Conservation (phyloP, 768 basidiomycete genomes). For the Suillus ampliporus region DNA sequence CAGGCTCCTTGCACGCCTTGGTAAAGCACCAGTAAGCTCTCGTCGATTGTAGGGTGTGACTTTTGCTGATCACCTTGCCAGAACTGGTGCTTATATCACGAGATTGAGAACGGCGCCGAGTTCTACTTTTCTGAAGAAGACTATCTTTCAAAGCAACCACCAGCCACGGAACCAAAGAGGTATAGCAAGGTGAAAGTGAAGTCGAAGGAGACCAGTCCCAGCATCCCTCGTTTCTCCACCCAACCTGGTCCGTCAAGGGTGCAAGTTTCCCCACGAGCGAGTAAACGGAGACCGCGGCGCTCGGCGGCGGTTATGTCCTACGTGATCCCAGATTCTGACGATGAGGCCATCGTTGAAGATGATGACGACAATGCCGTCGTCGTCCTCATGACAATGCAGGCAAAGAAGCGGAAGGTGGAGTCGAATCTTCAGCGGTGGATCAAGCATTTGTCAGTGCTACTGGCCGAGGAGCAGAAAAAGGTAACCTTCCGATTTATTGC, state of each 20-base stretch:
- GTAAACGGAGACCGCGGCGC: slow-evolving; percentile 65
- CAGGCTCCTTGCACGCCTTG: slow-evolving; percentile 71
- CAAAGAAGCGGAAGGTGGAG: slow-evolving; percentile 46
- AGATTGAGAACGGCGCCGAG: slow-evolving; percentile 67
- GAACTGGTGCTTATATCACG: slow-evolving; percentile 60
- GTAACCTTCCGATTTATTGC: slow-evolving; percentile 39
- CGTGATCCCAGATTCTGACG: slow-evolving; percentile 71
- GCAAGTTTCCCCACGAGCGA: slow-evolving; percentile 27
- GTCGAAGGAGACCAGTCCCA: slow-evolving; percentile 42
- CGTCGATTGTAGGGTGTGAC: background rate
- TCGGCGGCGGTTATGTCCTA: slow-evolving; percentile 63
- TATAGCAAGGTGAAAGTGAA: slow-evolving; percentile 32
- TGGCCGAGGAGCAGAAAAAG: slow-evolving; percentile 74
- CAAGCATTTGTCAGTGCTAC: slow-evolving; percentile 61
- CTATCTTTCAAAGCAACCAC: slow-evolving; percentile 52
- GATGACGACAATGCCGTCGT: slow-evolving; percentile 41
- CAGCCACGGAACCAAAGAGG: slow-evolving; percentile 28
- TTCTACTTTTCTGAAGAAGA: slow-evolving; percentile 77
- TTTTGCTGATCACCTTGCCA: slow-evolving; percentile 27
- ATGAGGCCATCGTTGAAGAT: slow-evolving; percentile 57
- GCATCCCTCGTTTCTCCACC: slow-evolving; percentile 31
- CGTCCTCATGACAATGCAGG: slow-evolving; percentile 34
- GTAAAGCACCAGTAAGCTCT: slow-evolving; percentile 60
- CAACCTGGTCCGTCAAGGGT: slow-evolving; percentile 21
- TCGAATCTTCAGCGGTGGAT: slow-evolving; percentile 69